phyloP scores from a whole-genome alignment of 805 yeast species.

The Metschnikowia aberdeeniae region DNA sequence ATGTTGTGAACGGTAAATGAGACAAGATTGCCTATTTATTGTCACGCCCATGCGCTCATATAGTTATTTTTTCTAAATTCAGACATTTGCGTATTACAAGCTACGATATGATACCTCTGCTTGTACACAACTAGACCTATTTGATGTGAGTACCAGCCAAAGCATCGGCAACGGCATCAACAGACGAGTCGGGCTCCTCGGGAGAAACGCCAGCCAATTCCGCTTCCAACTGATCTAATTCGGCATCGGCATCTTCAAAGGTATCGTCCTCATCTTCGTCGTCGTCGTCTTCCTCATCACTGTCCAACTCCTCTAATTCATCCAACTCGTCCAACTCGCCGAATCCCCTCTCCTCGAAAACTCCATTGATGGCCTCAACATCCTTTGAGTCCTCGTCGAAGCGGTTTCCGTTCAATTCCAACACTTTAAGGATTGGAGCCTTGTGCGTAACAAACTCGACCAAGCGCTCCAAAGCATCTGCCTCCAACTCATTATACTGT shows the following conservation, averaged over 20 bases:
- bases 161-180: slow-evolving; percentile 55
- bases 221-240: slow-evolving; percentile 48
- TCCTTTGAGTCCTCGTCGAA: slow-evolving; percentile 83
- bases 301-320: slow-evolving; percentile 82
- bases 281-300: slow-evolving; percentile 60
- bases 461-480: slow-evolving; percentile 57
- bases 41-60: too few relatives aligned
- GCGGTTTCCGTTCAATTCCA: slow-evolving; percentile 92
- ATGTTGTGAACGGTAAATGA: too few relatives aligned
- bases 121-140: not conserved
- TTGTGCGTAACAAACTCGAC: slow-evolving; percentile 48
- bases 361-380: slow-evolving; percentile 53
- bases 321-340: slow-evolving; percentile 92
- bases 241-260: slow-evolving; percentile 50
- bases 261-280: slow-evolving; percentile 49
- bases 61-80: too few relatives aligned
- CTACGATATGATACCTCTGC: too few relatives aligned
- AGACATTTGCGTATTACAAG: too few relatives aligned
- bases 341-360: slow-evolving; percentile 66
- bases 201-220: slow-evolving; percentile 40
- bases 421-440: slow-evolving; percentile 54
- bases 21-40: too few relatives aligned
- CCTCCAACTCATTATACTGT: slow-evolving; percentile 85
- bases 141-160: slow-evolving; percentile 52
- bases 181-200: slow-evolving; percentile 38